These are phyloP conservation scores for Hypericum perforatum DNA, from an alignment of 345 rosid genomes.

Conservation along the genomic window DNA sequence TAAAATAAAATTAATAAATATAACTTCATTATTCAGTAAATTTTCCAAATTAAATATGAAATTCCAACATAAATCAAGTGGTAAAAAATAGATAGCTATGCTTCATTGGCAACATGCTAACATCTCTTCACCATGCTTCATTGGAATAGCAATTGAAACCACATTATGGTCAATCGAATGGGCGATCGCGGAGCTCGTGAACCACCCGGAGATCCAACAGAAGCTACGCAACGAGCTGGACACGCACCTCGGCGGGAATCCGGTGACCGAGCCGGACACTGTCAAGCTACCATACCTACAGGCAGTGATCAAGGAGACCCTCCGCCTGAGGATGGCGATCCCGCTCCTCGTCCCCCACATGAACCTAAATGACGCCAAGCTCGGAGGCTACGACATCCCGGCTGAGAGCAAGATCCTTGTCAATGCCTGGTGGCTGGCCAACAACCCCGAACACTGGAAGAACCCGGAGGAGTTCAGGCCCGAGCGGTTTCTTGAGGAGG, in stretches of 20 bases:
- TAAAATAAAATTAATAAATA: no score
- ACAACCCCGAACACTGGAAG: constrained; percentile 49
- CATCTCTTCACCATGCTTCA: no score
- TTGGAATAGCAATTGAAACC: constrained; percentile 37
- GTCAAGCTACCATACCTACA: constrained; percentile 37
- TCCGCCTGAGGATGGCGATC: constrained; percentile 50
- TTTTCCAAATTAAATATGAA: no score
- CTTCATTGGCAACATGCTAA: no score
- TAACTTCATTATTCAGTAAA: no score
- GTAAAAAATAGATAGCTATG: no score
- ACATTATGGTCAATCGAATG: constrained; percentile 68
- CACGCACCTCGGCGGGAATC: constrained; percentile 20
- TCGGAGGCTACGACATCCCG: constrained; percentile 44
- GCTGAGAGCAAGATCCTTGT: constrained; percentile 51
- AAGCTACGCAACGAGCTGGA: constrained; percentile 41
- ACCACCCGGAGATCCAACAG: constrained; percentile 39
- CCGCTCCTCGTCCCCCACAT: constrained; percentile 57
- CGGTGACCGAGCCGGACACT: constrained; percentile 37
- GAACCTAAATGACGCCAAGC: constrained; percentile 53
- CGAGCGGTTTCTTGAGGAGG: constrained; percentile 48
- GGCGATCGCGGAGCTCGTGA: constrained; percentile 59
- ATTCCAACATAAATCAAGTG: no score
- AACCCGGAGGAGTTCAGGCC: constrained; percentile 44
- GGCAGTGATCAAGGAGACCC: constrained; percentile 46
- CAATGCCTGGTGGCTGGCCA: constrained; percentile 66